Evolutionary conservation across 805 yeast genomes (phyloP).

Genomic region (Metschnikowia corniflorae): DNA sequence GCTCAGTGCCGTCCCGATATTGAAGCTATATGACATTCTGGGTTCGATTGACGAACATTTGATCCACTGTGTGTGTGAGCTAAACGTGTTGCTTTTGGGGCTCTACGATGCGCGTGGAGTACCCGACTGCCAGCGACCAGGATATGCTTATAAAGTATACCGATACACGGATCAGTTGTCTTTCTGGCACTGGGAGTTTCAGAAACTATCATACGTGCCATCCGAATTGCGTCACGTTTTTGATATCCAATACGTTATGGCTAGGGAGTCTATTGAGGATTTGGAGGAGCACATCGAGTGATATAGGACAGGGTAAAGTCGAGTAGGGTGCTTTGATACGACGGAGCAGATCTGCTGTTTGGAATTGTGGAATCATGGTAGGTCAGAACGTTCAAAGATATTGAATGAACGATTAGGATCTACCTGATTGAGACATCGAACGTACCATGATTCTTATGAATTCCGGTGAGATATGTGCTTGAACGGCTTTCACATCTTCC

Average conservation of each 20-base stretch:
- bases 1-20: background rate
- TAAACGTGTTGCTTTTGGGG: background rate
- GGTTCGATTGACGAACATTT: background rate
- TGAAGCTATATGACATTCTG: background rate
- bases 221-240: background rate
- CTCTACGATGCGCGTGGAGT: background rate
- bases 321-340: background rate
- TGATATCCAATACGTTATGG: background rate
- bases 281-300: background rate
- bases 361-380: too few relatives aligned
- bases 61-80: background rate
- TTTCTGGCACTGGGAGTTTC: background rate
- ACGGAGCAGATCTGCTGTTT: background rate
- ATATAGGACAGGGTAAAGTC: background rate
- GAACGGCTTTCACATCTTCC: too few relatives aligned
- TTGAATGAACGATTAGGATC: too few relatives aligned
- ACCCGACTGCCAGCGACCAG: background rate
- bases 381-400: too few relatives aligned
- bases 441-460: too few relatives aligned
- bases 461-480: too few relatives aligned
- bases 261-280: background rate
- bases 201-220: background rate
- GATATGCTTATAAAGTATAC: background rate
- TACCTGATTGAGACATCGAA: too few relatives aligned
- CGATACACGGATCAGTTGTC: background rate